Evolutionary conservation across 176 grass and related monocot genomes (phyloP).

Genomic region (Raddia guianensis): DNA sequence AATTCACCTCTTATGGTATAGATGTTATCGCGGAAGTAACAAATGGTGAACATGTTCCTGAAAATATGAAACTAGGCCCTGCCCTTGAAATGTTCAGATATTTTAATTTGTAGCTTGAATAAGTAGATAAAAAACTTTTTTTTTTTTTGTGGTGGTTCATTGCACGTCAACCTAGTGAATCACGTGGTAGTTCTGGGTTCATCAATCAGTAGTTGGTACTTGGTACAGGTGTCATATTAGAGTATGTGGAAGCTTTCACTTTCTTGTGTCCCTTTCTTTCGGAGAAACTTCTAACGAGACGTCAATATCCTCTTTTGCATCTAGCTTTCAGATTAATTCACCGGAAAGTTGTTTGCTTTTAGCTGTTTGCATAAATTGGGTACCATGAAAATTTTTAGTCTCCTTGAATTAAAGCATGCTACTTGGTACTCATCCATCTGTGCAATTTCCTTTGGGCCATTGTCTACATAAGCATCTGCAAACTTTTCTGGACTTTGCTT

Average conservation of each 20-base stretch:
- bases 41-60: slow-evolving; percentile 14
- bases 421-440: not conserved
- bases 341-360: slow-evolving; percentile 17
- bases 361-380: not conserved
- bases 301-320: slow-evolving; percentile 21
- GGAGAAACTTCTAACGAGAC: not conserved
- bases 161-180: not conserved
- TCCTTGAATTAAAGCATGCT: slow-evolving; percentile 11
- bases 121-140: not conserved
- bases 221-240: not conserved
- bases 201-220: slow-evolving; percentile 14
- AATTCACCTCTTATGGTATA: slow-evolving; percentile 22
- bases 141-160: slow-evolving; percentile 25
- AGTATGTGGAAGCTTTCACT: slow-evolving; percentile 16
- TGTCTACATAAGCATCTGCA: not conserved
- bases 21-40: slow-evolving; percentile 1
- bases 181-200: slow-evolving; percentile 6
- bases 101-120: slow-evolving; percentile 15
- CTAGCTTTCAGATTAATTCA: slow-evolving; percentile 15
- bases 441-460: not conserved
- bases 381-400: not conserved
- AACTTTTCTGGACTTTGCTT: not conserved
- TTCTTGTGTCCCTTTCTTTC: slow-evolving; percentile 36
- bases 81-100: slow-evolving; percentile 9
- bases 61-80: slow-evolving; percentile 15